These are phyloP conservation scores for Tolypocladium pustulatum DNA, from an alignment of 2,329 filamentous ascomycete species.

Conservation along the genomic window DNA sequence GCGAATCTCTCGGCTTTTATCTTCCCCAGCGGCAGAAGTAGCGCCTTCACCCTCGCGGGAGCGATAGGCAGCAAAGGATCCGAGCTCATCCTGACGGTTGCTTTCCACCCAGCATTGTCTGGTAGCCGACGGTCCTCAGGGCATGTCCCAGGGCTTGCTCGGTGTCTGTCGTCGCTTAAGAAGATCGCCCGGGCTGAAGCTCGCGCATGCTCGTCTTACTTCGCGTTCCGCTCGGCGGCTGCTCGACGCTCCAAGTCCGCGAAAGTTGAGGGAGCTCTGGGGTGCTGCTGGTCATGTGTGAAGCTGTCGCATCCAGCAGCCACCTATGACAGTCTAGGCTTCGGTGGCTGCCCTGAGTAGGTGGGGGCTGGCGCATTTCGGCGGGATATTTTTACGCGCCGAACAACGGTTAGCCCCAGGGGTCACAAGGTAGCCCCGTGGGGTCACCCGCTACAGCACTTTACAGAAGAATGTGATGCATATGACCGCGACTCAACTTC, in stretches of 20 bases:
- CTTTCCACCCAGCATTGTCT: conserved; percentile 20
- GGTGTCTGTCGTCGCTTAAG: background rate
- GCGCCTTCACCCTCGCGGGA: conserved; percentile 79
- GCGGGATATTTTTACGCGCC: conserved; percentile 5
- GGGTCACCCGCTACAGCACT: too few species aligned
- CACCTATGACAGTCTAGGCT: background rate
- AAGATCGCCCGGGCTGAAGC: background rate
- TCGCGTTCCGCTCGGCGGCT: background rate
- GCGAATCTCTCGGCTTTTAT: conserved; percentile 76
- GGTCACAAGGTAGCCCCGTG: background rate
- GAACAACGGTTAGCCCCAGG: background rate
- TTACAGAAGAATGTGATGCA: too few species aligned
- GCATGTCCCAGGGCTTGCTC: background rate
- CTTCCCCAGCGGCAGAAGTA: conserved; percentile 76
- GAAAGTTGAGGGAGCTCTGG: background rate
- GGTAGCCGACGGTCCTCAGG: background rate
- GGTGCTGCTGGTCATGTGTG: background rate
- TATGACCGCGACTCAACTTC: too few species aligned
- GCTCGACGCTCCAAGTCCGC: background rate
- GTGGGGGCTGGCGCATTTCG: background rate
- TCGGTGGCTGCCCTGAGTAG: background rate
- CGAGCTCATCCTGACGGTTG: conserved; percentile 63
- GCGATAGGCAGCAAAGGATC: conserved; percentile 86
- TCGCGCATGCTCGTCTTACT: background rate
- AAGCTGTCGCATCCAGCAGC: background rate